Conservation (phyloP, 2,329 filamentous ascomycete species). For the Neonectria coccinea region DNA sequence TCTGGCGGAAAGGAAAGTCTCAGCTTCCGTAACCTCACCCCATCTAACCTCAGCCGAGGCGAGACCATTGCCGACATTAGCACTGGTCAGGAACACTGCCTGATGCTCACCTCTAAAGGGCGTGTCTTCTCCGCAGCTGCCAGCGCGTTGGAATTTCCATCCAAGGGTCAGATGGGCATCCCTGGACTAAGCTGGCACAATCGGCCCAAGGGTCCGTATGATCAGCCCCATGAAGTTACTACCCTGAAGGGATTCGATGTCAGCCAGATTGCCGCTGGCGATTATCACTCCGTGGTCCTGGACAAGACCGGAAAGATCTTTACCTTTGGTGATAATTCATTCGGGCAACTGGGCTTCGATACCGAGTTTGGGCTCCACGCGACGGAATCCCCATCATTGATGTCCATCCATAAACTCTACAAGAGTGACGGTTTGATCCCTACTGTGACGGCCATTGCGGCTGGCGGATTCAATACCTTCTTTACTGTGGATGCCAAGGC, state of each 20-base stretch:
- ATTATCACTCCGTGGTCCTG: constrained; percentile 85
- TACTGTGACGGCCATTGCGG: constrained; percentile 80
- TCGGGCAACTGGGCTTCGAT: constrained; percentile 91
- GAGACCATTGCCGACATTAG: constrained; percentile 81
- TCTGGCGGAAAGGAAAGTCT: constrained; percentile 55
- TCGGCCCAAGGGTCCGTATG: constrained; percentile 80
- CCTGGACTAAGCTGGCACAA: constrained; percentile 84
- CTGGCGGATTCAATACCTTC: constrained; percentile 88
- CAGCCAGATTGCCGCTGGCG: constrained; percentile 81
- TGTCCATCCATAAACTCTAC: constrained; percentile 81
- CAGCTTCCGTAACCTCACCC: constrained; percentile 79
- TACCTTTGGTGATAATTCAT: constrained; percentile 89
- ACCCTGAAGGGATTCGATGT: constrained; percentile 78
- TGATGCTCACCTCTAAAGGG: constrained; percentile 86
- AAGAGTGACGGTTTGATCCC: constrained; percentile 71
- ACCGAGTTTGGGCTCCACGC: constrained; percentile 70
- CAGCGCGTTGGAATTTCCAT: constrained; percentile 81
- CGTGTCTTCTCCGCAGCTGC: constrained; percentile 91
- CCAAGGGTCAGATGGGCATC: constrained; percentile 87
- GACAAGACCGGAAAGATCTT: constrained; percentile 83
- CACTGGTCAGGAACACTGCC: constrained; percentile 85
- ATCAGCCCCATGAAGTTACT: constrained; percentile 83
- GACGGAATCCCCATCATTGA: constrained; percentile 75
- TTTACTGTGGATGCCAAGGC: constrained; percentile 84
- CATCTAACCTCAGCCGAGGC: constrained; percentile 70